Evolutionary conservation across 2,329 filamentous ascomycete genomes (phyloP).

Genomic region (Microsporum ferrugineum): DNA sequence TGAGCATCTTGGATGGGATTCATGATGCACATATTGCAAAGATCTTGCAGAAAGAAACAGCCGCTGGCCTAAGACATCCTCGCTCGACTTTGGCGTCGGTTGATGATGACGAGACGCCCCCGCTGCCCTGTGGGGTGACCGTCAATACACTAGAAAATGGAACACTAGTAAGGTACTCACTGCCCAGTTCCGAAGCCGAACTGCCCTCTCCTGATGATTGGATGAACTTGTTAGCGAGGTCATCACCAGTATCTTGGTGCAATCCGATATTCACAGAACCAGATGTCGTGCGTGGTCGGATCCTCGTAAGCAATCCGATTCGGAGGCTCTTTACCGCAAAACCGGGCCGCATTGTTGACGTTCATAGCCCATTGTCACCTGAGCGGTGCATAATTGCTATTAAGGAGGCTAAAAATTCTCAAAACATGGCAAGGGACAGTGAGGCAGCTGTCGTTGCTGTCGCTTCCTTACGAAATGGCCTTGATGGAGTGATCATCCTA

Average conservation of each 20-base stretch:
- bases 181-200: neutral
- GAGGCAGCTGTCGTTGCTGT: neutral
- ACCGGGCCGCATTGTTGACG: neutral
- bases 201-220: neutral
- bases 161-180: neutral
- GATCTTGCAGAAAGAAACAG: neutral
- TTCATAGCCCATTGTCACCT: neutral
- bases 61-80: neutral
- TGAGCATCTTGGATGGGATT: conserved; percentile 85
- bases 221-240: neutral
- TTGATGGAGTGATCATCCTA: neutral
- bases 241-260: neutral
- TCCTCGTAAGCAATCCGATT: neutral
- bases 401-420: neutral
- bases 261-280: neutral
- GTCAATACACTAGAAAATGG: neutral
- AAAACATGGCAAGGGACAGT: neutral
- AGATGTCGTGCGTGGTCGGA: neutral
- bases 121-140: neutral
- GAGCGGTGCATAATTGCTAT: neutral
- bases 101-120: neutral
- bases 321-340: neutral
- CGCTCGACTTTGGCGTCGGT: neutral
- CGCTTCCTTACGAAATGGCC: neutral
- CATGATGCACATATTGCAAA: conserved; percentile 76